Percentiles rank a stretch among this genome's conserved stretches.
Conservation (phyloP, 2,329 filamentous ascomycete species). For the Phialocephala subalpina region DNA sequence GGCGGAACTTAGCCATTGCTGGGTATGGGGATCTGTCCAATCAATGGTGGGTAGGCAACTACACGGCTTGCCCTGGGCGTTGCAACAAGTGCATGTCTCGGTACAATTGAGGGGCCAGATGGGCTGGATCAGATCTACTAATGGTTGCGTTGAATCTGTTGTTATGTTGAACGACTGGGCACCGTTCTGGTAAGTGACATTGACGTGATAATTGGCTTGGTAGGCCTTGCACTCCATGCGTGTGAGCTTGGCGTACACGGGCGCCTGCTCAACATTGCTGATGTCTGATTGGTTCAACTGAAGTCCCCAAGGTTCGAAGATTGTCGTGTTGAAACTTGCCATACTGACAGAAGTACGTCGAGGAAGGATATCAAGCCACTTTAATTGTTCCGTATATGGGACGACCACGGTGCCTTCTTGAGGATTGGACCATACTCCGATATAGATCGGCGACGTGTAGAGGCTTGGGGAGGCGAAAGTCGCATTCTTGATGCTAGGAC, state of each 20-base stretch:
- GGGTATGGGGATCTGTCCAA: not conserved
- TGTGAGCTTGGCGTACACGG: too few relatives aligned
- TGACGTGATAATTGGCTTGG: not conserved
- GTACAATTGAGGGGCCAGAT: not conserved
- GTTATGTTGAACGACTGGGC: not conserved
- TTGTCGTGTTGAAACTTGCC: too few relatives aligned
- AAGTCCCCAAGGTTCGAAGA: too few relatives aligned
- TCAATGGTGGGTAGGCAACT: not conserved
- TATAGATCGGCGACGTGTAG: too few relatives aligned
- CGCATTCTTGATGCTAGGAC: not conserved
- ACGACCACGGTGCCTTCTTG: not conserved
- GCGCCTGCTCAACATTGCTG: too few relatives aligned
- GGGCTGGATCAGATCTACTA: not conserved
- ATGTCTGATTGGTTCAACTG: not conserved
- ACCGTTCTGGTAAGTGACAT: slow-evolving; percentile 1
- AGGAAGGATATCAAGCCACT: not conserved
- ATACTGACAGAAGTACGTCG: too few relatives aligned
- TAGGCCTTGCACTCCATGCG: not conserved
- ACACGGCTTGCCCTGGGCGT: not conserved
- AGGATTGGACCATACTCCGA: not conserved
- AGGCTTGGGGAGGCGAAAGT: too few relatives aligned
- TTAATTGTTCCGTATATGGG: not conserved
- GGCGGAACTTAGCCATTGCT: not conserved
- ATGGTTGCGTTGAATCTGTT: not conserved
- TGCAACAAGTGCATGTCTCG: not conserved